Base-by-base conservation (phyloP, 345 rosid genomes). In the Eutrema yunnanense region DNA sequence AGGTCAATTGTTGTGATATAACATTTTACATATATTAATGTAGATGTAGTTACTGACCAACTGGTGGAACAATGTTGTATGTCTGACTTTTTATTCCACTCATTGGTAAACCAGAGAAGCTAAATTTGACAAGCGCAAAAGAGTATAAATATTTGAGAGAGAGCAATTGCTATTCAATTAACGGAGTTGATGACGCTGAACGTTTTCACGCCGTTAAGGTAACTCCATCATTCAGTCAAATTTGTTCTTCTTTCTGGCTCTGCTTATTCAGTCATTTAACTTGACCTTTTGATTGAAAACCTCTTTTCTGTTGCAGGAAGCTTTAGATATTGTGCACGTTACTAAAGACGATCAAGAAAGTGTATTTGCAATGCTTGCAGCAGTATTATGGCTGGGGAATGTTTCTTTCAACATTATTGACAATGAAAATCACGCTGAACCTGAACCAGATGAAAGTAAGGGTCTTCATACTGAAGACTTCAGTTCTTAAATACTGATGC, bases 331-430 rank as follows among this genome's bases (percentile, higher is more conserved):
- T 81, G 98, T 95, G 58, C 99, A 95, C 71, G 83, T 92, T 60
- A 87, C 86, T 88, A 85, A 87, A 82, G 97, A 90, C 78, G 90
- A 95, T 80, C 99, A 95, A 73, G 98, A 95, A 66, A 88, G 84
- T 73, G 94, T 88, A n/a, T 95, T 90, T 73, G 87, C 96, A 64
- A 88, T 92, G 96, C 92, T 95, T 74, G 87, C 97, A 76, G 96
- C 98, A 38, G 98, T 95, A n/a, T 44, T 95, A 54, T 95, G 98
- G 96, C 80, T 95, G 52, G 98, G 97, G 80, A 88, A 95, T 67
- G 78, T 90, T 79, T 88, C 96, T 6, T 92, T 95, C 79, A 64
- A 84, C 27, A 49, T 84, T 58, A 81, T 87, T 59, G 99, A 95
- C 82, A 90, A 87, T 79, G 97, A 95, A 83, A 92, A 87, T 75